Evolutionary conservation across 371 early-diverging fungal genomes (phyloP), one percentile per base, ranked within the genome.

Genomic region (Apophysomyces ossiformis): DNA sequence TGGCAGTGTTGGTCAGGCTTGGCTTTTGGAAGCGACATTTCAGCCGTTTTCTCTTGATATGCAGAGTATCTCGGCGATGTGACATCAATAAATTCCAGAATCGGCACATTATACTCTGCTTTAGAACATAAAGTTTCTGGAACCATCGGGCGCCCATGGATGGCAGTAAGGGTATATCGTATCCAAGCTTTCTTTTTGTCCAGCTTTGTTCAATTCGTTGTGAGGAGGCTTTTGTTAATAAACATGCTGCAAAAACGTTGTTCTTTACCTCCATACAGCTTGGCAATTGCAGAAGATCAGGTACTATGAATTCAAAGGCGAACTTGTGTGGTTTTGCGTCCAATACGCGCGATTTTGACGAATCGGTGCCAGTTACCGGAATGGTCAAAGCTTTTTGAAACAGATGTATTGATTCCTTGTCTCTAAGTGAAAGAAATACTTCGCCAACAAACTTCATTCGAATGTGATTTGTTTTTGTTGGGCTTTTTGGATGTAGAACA

Each of bases 191-290:
- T 75, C 69, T 61, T 63, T 57, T 70, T 70, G 43, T 57, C 75
- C 45, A 71, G 63, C 64, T 66, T 47, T 21, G 36, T 54, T 37
- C 11, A 26, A 26, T 26, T 16, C 21, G 46, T 60, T 47, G 16
- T 11, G 41, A 41, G 32, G 32, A 26, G 32, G 2, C 32, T 26
- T 26, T 0, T 37, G 13, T 46, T 32, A 26, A 37, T 50, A 26
- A n/a, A 36, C 16, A 54, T n/a, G 2, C 12, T 37, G 9, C 0
- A 63, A 67, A 35, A 32, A 1, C 18, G 37, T 39, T 38, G 4
- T 4, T n/a, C n/a, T 44, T 50, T 70, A 81, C 84, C 76, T 80
- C 77, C 81, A 81, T 80, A 8, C 70, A 73, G 44, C 84, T 83
- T 7, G 84, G 84, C 38, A 83, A 47, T 38, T 76, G 47, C 32